These are phyloP conservation scores for Phyllosticta citrichinensis DNA, from an alignment of 2,329 filamentous ascomycete species.

Conservation along the genomic window DNA sequence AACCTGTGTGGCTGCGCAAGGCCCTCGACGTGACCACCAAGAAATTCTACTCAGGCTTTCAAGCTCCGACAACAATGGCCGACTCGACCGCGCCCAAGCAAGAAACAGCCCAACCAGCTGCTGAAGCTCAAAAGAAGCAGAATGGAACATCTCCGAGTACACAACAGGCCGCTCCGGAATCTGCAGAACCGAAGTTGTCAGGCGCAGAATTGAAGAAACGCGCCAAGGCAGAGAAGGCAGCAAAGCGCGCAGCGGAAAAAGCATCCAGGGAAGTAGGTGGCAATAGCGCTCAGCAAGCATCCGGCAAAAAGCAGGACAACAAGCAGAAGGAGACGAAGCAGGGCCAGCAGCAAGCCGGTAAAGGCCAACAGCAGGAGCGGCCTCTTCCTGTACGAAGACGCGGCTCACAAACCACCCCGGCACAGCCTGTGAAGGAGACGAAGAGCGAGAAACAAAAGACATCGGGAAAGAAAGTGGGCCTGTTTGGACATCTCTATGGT, in stretches of 20 bases:
- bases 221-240: constrained; percentile 85
- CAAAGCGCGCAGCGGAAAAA: constrained; percentile 65
- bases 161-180: not conserved
- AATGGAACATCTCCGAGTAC: not conserved
- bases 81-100: not conserved
- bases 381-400: constrained; percentile 22
- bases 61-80: not conserved
- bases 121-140: not conserved
- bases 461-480: constrained; percentile 50
- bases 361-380: constrained; percentile 17
- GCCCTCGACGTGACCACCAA: not conserved
- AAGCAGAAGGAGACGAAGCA: constrained; percentile 28
- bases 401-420: constrained; percentile 22
- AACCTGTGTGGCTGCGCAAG: not conserved
- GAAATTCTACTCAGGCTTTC: not conserved
- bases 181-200: constrained; percentile 46
- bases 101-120: not conserved
- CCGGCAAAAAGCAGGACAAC: constrained; percentile 29
- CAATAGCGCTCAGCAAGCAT: constrained; percentile 23
- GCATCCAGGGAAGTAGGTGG: constrained; percentile 26
- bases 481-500: constrained; percentile 78
- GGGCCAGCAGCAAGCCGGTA: constrained; percentile 24
- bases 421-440: constrained; percentile 18
- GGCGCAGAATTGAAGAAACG: constrained; percentile 78
- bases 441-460: constrained; percentile 26